Evolutionary conservation across 768 basidiomycete genomes (phyloP).

Genomic region (Termitomyces eurrhizus): DNA sequence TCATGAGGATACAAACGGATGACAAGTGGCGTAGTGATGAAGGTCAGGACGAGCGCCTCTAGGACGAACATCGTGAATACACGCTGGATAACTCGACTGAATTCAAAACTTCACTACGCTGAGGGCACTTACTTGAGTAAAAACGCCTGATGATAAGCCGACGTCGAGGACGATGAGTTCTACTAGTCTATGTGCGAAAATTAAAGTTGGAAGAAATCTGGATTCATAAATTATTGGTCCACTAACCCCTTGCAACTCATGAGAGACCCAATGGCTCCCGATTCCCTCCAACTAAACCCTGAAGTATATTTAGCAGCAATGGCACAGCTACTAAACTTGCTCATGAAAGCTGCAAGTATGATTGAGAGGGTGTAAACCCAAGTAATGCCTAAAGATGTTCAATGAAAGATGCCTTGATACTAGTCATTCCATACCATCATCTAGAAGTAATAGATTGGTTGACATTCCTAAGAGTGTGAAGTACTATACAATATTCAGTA

Average conservation of each 20-base stretch:
- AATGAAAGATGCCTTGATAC: not conserved
- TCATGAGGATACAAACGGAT: constrained; percentile 62
- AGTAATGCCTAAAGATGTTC: constrained; percentile 47
- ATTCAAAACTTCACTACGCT: not conserved
- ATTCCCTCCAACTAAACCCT: constrained; percentile 79
- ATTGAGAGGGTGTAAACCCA: constrained; percentile 90
- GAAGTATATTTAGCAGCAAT: constrained; percentile 61
- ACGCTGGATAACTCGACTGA: constrained; percentile 26
- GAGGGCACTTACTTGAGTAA: constrained; percentile 43
- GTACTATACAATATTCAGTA: constrained; percentile 46
- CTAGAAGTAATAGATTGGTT: constrained; percentile 85
- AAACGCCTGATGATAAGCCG: constrained; percentile 75
- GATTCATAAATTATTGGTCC: not conserved
- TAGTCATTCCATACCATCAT: constrained; percentile 47
- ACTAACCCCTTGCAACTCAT: constrained; percentile 94
- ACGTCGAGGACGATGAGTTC: constrained; percentile 96
- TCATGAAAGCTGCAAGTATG: constrained; percentile 67
- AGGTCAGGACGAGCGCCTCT: constrained; percentile 77
- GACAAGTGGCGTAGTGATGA: constrained; percentile 80
- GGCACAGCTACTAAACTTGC: constrained; percentile 88
- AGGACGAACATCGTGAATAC: constrained; percentile 97
- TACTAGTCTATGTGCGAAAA: constrained; percentile 52
- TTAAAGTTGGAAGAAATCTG: not conserved
- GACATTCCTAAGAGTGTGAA: constrained; percentile 90
- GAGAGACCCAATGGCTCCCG: constrained; percentile 79